Conservation (phyloP, 176 grass and related monocot genomes). For the Eremochloa ophiuroides region DNA sequence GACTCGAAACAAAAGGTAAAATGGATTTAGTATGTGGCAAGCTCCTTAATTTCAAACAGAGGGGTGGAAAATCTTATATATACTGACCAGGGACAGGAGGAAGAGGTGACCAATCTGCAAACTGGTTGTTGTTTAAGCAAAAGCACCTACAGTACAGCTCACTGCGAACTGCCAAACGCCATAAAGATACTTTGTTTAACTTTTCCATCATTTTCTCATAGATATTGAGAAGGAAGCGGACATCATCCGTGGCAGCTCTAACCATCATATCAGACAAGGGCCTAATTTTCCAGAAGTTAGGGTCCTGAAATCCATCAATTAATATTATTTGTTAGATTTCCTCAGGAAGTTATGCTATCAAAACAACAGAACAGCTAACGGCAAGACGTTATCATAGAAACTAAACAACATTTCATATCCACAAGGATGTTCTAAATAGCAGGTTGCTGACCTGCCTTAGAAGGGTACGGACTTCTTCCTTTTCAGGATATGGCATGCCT, state of each 20-base stretch:
- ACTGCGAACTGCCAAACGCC: constrained; percentile 71
- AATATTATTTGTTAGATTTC: constrained; percentile 11
- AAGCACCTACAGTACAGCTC: constrained; percentile 86
- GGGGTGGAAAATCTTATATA: not conserved
- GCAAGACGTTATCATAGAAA: constrained; percentile 11
- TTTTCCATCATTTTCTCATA: constrained; percentile 88
- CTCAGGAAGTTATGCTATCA: constrained; percentile 22
- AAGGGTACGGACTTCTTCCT: constrained; percentile 90
- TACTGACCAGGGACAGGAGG: constrained; percentile 68
- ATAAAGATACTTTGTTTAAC: constrained; percentile 62
- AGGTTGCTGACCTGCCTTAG: constrained; percentile 80
- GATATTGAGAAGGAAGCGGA: constrained; percentile 81
- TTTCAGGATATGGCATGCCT: constrained; percentile 96
- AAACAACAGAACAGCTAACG: not conserved
- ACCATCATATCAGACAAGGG: constrained; percentile 97
- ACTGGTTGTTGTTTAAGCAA: constrained; percentile 70
- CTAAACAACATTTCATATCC: constrained; percentile 29
- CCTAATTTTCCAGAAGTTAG: constrained; percentile 70
- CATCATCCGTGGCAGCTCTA: constrained; percentile 81
- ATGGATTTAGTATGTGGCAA: not conserved
- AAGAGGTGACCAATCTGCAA: constrained; percentile 83
- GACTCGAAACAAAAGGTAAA: not conserved
- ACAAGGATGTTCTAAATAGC: constrained; percentile 1
- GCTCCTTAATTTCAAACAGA: constrained; percentile 2
- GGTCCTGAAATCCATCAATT: constrained; percentile 56